Conservation (phyloP, 1,284 basidiomycete species). For the Puccinia coronata region DNA sequence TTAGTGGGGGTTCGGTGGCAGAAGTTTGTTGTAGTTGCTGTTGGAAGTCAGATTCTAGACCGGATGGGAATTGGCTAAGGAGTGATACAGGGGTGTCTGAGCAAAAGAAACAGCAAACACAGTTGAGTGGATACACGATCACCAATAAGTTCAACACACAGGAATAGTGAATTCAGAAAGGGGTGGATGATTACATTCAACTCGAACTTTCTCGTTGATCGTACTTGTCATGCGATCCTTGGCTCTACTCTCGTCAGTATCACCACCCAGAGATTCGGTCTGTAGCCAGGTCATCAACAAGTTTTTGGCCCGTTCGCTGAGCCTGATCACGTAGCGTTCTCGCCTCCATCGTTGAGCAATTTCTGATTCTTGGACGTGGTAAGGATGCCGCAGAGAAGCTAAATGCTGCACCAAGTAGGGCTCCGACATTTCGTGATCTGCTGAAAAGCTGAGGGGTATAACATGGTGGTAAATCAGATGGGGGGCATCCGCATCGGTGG, state of each 20-base stretch:
- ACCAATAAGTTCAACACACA: neutral
- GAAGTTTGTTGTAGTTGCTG: constrained; percentile 39
- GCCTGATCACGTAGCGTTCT: constrained; percentile 85
- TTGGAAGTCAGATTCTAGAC: constrained; percentile 41
- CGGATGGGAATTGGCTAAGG: constrained; percentile 40
- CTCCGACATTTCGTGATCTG: constrained; percentile 63
- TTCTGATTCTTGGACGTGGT: constrained; percentile 69
- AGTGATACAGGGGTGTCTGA: constrained; percentile 40
- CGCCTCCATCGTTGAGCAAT: constrained; percentile 81
- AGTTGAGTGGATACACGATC: neutral
- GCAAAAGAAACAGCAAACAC: neutral
- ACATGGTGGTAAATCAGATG: constrained; percentile 13
- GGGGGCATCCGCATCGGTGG: neutral
- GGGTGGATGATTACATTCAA: constrained; percentile 70
- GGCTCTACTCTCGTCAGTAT: constrained; percentile 70
- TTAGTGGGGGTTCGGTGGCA: constrained; percentile 61
- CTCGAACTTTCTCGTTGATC: constrained; percentile 85
- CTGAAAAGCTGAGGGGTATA: constrained; percentile 51
- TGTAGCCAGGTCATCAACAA: constrained; percentile 94
- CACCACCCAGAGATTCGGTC: constrained; percentile 77
- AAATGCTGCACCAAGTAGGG: constrained; percentile 75
- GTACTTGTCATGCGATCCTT: constrained; percentile 68
- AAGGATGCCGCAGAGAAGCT: constrained; percentile 76
- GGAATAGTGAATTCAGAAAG: neutral
- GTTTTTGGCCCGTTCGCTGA: constrained; percentile 88